phyloP scores from a whole-genome alignment of 352 stramenopile genomes.

The Discostella stelligera region DNA sequence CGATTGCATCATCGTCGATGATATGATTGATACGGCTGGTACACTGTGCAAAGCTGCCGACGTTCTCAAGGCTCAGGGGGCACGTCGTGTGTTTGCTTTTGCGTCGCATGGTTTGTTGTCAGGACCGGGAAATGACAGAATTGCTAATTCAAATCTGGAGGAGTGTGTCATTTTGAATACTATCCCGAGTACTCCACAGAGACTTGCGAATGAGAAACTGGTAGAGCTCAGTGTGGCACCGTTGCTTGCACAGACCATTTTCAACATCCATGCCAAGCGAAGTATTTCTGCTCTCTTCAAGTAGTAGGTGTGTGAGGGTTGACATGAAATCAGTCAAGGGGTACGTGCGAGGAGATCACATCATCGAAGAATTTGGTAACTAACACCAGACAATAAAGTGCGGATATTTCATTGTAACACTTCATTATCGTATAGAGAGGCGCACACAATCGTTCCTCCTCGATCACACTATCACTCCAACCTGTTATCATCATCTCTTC shows the following conservation, averaged over 20 bases:
- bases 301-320: slow-evolving; percentile 67
- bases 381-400: background rate
- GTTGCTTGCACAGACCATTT: slow-evolving; percentile 97
- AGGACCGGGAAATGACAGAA: slow-evolving; percentile 82
- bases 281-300: slow-evolving; percentile 99
- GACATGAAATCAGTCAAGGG: background rate
- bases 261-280: slow-evolving; percentile 99
- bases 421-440: background rate
- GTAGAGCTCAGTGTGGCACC: slow-evolving; percentile 97
- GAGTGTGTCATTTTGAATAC: slow-evolving; percentile 91
- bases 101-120: slow-evolving; percentile 94
- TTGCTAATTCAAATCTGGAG: slow-evolving; percentile 83
- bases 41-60: slow-evolving; percentile 98
- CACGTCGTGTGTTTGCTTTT: slow-evolving; percentile 98
- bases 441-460: no score
- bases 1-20: slow-evolving; percentile 99
- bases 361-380: background rate
- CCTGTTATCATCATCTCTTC: no score
- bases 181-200: slow-evolving; percentile 86
- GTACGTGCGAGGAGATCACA: no score
- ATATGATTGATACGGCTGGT: slow-evolving; percentile 99
- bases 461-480: no score
- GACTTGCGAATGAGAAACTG: slow-evolving; percentile 95
- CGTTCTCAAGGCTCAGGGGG: slow-evolving; percentile 93
- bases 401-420: background rate